These are phyloP conservation scores for Veloporphyrellus conicus DNA, from an alignment of 1,284 basidiomycete species.

Conservation along the genomic window DNA sequence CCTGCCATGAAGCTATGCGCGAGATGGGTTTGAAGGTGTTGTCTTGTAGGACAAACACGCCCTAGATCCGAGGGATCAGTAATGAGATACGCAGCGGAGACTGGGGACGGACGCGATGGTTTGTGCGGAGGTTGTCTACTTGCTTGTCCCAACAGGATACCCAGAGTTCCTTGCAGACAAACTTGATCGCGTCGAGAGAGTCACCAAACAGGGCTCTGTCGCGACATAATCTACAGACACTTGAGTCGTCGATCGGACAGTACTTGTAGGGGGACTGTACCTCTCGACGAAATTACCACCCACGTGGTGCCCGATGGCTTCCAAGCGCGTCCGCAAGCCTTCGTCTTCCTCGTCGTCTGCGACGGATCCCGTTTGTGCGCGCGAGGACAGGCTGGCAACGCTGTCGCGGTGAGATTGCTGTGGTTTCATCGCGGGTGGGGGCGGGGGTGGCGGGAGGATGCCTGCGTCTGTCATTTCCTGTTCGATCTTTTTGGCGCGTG, in stretches of 20 bases:
- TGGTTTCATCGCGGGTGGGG: constrained; percentile 38
- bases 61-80: constrained; percentile 43
- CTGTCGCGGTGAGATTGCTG: constrained; percentile 42
- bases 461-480: constrained; percentile 73
- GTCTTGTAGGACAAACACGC: constrained; percentile 91
- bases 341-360: constrained; percentile 73
- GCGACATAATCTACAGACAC: constrained; percentile 62
- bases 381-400: constrained; percentile 18
- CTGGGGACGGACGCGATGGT: constrained; percentile 69
- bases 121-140: constrained; percentile 91
- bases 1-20: constrained; percentile 74
- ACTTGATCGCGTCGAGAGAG: constrained; percentile 89
- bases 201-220: constrained; percentile 74
- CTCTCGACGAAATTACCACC: constrained; percentile 83
- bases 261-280: constrained; percentile 41
- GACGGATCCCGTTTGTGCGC: constrained; percentile 15
- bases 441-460: constrained; percentile 48
- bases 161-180: constrained; percentile 96
- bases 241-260: not conserved
- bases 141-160: constrained; percentile 85
- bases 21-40: constrained; percentile 83
- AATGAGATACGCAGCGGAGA: not conserved
- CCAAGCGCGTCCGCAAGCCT: constrained; percentile 64
- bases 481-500: constrained; percentile 61
- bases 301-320: constrained; percentile 82